Conservation (phyloP, 345 rosid genomes). For the Brassica rapa region DNA sequence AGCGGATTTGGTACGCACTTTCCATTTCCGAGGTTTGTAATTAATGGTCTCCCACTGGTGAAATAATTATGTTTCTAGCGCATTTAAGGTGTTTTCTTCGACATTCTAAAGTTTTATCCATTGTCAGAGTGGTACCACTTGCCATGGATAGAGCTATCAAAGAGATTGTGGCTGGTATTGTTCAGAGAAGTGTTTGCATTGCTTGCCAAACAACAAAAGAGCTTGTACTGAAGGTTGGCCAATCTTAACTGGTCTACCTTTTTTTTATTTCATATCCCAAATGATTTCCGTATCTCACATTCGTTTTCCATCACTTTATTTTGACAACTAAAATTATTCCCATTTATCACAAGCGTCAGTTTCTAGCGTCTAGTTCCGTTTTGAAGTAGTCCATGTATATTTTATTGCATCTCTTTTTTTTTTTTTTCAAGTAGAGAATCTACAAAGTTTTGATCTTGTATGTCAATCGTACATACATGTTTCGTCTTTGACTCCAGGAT, state of each 20-base stretch:
- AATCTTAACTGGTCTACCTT: neutral
- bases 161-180: slow-evolving; percentile 85
- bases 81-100: slow-evolving; percentile 7
- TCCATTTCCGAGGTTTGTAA: slow-evolving; percentile 87
- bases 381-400: neutral
- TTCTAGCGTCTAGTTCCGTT: neutral
- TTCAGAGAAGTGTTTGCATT: slow-evolving; percentile 97
- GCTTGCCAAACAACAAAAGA: slow-evolving; percentile 98
- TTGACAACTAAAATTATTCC: neutral
- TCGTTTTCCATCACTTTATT: neutral
- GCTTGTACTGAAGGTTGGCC: slow-evolving; percentile 88
- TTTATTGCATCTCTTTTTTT: neutral
- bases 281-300: neutral
- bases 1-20: slow-evolving; percentile 66
- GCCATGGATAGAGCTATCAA: slow-evolving; percentile 97
- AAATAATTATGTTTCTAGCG: neutral
- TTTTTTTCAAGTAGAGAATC: neutral
- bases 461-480: neutral
- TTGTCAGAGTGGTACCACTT: slow-evolving; percentile 75
- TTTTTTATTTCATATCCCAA: neutral
- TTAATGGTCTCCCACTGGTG: slow-evolving; percentile 17
- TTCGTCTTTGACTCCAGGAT: slow-evolving; percentile 51
- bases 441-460: neutral
- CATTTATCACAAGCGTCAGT: neutral
- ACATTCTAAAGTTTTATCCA: slow-evolving; percentile 1